Base-by-base conservation (phyloP, 1,284 basidiomycete genomes). In the Erythrobasidium hasegawianum region DNA sequence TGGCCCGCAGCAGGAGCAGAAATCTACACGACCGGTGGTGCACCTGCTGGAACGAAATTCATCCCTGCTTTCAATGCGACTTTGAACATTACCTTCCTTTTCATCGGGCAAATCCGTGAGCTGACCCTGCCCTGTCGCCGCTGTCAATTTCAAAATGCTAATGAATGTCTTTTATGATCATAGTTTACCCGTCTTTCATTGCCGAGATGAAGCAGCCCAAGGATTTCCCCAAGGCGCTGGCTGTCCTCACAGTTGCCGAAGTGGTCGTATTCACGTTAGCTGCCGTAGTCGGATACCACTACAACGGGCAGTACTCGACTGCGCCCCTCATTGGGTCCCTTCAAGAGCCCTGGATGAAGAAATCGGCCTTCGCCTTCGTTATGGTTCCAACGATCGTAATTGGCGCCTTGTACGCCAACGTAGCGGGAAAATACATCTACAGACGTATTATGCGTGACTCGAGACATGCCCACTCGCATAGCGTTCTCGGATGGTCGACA, bases 141-240 rank as follows among this genome's bases (percentile, higher is more conserved):
- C n/a, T n/a, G n/a, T n/a, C n/a, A n/a, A n/a, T n/a, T n/a, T n/a
- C n/a, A n/a, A n/a, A n/a, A n/a, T n/a, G n/a, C n/a, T n/a, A n/a
- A n/a, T n/a, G n/a, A n/a, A n/a, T n/a, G n/a, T n/a, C n/a, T n/a
- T n/a, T n/a, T n/a, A n/a, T n/a, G n/a, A n/a, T n/a, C n/a, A n/a
- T n/a, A 27, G 70, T 65, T 20, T 77, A 76, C 54, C 76, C 76
- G 0, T 70, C 74, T 1, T 77, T 77, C 57, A 76, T 77, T 33
- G 73, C 74, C 14, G 76, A 77, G 65, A 77, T 77, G 76, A 68
- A 72, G 61, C 69, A 72, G 10, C 76, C 76, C 1, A 65, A 75
- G 47, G 76, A 77, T 55, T 77, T 77, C 70, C 75, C 74, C 52
- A 77, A 77, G 39, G 74, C 76, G 4, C 72, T 77, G 4, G 72